These are phyloP conservation scores for Metarhizium humberi DNA, from an alignment of 2,329 filamentous ascomycete genomes.

Conservation along the genomic window DNA sequence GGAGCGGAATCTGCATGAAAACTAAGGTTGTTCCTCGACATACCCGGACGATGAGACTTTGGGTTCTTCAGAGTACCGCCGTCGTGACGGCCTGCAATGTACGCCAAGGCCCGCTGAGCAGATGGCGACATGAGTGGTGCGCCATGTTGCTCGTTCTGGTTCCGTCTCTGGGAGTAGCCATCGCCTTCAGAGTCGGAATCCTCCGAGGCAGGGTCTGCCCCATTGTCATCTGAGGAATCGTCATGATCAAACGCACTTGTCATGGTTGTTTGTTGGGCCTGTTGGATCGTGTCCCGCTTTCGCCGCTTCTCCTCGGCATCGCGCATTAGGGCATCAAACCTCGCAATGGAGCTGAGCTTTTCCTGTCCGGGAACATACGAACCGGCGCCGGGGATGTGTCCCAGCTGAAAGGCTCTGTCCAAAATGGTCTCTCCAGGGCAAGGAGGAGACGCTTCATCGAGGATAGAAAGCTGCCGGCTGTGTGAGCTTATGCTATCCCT, in stretches of 20 bases:
- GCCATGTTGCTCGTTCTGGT: conserved; percentile 12
- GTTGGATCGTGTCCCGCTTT: conserved; percentile 26
- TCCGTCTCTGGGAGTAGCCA: conserved; percentile 23
- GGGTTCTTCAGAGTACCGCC: conserved; percentile 13
- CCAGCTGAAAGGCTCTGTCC: conserved; percentile 56
- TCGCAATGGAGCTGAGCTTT: conserved; percentile 53
- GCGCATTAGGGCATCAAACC: conserved; percentile 57
- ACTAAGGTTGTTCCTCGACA: conserved; percentile 23
- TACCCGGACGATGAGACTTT: conserved; percentile 22
- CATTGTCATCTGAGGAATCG: conserved; percentile 33
- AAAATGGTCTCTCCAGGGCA: conserved; percentile 54
- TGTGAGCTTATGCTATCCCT: conserved; percentile 47
- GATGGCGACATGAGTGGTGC: conserved; percentile 31
- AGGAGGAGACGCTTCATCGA: conserved; percentile 41
- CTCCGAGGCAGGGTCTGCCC: conserved; percentile 26
- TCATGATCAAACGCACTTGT: conserved; percentile 44
- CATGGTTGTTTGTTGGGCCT: conserved; percentile 23
- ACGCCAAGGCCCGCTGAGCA: conserved; percentile 41
- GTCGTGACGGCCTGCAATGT: conserved; percentile 36
- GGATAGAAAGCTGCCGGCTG: conserved; percentile 25
- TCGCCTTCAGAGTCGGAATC: conserved; percentile 33
- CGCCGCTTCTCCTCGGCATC: conserved; percentile 45
- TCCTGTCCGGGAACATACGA: conserved; percentile 46
- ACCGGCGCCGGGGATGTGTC: conserved; percentile 52
- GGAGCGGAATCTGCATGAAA: conserved; percentile 16